Percentiles rank a stretch among this genome's conserved stretches.
These are phyloP conservation scores for Adenanthera pavonina DNA, from an alignment of 306 rosid genomes.

Conservation along the genomic window DNA sequence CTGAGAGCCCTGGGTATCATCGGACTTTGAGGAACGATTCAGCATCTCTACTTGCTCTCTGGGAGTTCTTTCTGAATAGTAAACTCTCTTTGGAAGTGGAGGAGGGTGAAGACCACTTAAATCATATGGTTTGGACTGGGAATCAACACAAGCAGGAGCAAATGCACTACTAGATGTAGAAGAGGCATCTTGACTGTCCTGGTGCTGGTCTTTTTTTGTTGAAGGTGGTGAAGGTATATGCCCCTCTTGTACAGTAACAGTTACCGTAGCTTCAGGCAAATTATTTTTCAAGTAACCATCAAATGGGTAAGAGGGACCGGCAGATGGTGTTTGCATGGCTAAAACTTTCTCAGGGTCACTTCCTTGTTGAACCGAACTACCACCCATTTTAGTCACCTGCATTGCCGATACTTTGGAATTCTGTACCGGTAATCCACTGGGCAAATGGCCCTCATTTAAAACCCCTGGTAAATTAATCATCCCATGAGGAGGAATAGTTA, in stretches of 20 bases:
- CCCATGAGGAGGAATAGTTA: conserved; percentile 41
- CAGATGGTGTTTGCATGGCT: conserved; percentile 34
- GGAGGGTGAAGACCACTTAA: conserved; percentile 52
- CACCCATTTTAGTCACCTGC: conserved; percentile 42
- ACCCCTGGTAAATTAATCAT: conserved; percentile 43
- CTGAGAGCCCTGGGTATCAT: conserved; percentile 59
- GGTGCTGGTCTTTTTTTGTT: conserved; percentile 44
- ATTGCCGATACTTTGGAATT: conserved; percentile 43
- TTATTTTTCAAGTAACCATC: conserved; percentile 41
- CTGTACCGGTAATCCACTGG: conserved; percentile 43
- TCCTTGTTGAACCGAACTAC: conserved; percentile 46
- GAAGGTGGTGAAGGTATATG: conserved; percentile 37
- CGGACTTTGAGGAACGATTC: conserved; percentile 67
- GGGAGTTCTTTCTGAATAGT: conserved; percentile 61
- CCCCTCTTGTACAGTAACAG: conserved; percentile 39
- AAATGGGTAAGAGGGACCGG: conserved; percentile 41
- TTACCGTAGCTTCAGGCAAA: conserved; percentile 40
- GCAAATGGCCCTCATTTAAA: conserved; percentile 40
- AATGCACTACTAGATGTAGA: conserved; percentile 43
- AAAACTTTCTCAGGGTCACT: conserved; percentile 41
- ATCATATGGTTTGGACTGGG: conserved; percentile 48
- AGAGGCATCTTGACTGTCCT: conserved; percentile 44
- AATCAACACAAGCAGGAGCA: conserved; percentile 50
- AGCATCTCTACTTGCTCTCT: conserved; percentile 62
- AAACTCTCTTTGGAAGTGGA: conserved; percentile 55